Percentiles rank a stretch among this genome's conserved stretches.
These are phyloP conservation scores for Halteria grandinella DNA, from an alignment of 73 alveolate genomes.

Conservation along the genomic window DNA sequence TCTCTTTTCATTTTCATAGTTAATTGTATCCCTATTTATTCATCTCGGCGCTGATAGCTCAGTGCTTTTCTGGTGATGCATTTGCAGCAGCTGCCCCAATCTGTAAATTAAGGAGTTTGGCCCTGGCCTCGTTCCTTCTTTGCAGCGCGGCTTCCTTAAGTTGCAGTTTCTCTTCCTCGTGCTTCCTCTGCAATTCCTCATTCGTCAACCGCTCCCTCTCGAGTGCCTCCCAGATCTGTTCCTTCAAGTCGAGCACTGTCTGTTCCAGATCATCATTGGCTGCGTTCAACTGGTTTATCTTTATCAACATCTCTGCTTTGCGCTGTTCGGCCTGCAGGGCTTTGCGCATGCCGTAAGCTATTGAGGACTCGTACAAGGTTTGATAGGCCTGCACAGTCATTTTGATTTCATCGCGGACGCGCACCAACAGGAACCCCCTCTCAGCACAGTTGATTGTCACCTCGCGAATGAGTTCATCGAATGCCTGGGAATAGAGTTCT, in stretches of 20 bases:
- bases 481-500: conserved; percentile 76
- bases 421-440: conserved; percentile 97
- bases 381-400: conserved; percentile 93
- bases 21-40: too few species aligned
- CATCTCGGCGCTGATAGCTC: too few species aligned
- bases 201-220: not conserved
- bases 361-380: conserved; percentile 96
- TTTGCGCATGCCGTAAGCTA: conserved; percentile 98
- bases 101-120: too few species aligned
- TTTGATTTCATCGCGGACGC: conserved; percentile 97
- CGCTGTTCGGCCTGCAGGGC: conserved; percentile 92
- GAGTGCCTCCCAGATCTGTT: too few species aligned
- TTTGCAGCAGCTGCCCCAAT: too few species aligned
- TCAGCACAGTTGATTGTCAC: conserved; percentile 99
- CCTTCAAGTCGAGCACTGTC: conserved; percentile 64
- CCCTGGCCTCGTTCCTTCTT: too few species aligned
- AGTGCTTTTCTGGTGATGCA: too few species aligned
- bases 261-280: conserved; percentile 83
- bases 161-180: not conserved
- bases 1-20: too few species aligned
- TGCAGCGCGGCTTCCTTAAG: too few species aligned
- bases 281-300: conserved; percentile 76
- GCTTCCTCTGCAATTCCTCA: not conserved
- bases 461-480: conserved; percentile 88
- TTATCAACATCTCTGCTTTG: conserved; percentile 78